A percentile compares a stretch with the other conserved stretches of the same genome.
Evolutionary conservation across 2,329 filamentous ascomycete genomes (phyloP).

Genomic region (Trichoderma semiorbis): DNA sequence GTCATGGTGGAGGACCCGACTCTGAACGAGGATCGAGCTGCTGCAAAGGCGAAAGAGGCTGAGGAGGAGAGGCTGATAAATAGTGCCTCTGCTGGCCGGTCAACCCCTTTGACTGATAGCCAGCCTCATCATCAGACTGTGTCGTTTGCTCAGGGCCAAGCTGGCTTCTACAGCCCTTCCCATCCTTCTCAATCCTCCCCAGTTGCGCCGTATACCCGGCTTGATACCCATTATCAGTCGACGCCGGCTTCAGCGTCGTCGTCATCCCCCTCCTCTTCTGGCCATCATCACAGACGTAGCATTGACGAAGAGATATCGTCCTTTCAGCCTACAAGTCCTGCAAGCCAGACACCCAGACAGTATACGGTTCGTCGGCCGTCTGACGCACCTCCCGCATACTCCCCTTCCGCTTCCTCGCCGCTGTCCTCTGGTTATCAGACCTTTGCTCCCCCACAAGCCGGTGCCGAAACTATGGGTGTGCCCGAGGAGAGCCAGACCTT

Average conservation of each 20-base stretch:
- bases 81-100: constrained; percentile 20
- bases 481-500: constrained; percentile 43
- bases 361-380: constrained; percentile 25
- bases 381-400: constrained; percentile 51
- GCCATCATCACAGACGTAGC: constrained; percentile 25
- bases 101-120: constrained; percentile 17
- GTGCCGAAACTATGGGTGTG: constrained; percentile 37
- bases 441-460: constrained; percentile 30
- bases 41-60: constrained; percentile 44
- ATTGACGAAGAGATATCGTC: constrained; percentile 24
- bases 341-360: constrained; percentile 11
- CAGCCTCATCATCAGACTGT: constrained; percentile 4
- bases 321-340: not conserved
- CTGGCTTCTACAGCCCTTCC: not conserved
- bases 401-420: constrained; percentile 39
- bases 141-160: not conserved
- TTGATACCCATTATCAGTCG: not conserved
- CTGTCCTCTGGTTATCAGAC: constrained; percentile 40
- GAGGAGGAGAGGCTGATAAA: constrained; percentile 39
- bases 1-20: constrained; percentile 49
- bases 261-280: constrained; percentile 8
- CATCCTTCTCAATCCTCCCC: not conserved
- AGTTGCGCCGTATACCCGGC: not conserved
- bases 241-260: constrained; percentile 11
- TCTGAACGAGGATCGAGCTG: constrained; percentile 33